Percentiles rank a stretch among this genome's conserved stretches.
These are phyloP conservation scores for Capsella rubella DNA, from an alignment of 441 rosid species.

Conservation along the genomic window DNA sequence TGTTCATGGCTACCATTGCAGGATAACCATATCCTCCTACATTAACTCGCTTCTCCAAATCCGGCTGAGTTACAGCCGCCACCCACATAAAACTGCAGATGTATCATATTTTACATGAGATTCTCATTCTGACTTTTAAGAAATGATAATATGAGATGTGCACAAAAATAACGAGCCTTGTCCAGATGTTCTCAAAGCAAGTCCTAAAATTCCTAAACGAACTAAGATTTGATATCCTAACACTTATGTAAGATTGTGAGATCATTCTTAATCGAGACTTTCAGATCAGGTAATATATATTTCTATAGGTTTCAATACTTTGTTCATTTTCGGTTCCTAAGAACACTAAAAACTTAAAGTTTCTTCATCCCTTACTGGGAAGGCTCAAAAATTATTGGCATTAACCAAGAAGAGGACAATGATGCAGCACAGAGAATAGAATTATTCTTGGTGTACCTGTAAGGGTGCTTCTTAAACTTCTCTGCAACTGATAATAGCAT, in stretches of 20 bases:
- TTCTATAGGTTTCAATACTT: not conserved
- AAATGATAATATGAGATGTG: not conserved
- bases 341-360: conserved; percentile 16
- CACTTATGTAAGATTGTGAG: not conserved
- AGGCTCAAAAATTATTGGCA: not conserved
- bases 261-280: not conserved
- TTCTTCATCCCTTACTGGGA: not conserved
- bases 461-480: conserved; percentile 88
- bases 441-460: conserved; percentile 59
- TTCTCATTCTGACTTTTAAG: conserved; percentile 8
- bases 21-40: conserved; percentile 99
- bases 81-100: conserved; percentile 85
- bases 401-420: not conserved
- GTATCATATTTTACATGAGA: not conserved
- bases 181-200: conserved; percentile 9
- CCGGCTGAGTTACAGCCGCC: conserved; percentile 91
- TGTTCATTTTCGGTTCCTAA: not conserved
- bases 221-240: not conserved
- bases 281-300: conserved; percentile 1
- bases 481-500: conserved; percentile 87
- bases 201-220: conserved; percentile 3
- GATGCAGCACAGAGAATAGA: conserved; percentile 6
- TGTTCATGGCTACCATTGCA: conserved; percentile 91
- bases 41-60: conserved; percentile 82
- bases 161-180: not conserved